Conservation (phyloP, 768 basidiomycete genomes). For the Tubosaeta sp. region DNA sequence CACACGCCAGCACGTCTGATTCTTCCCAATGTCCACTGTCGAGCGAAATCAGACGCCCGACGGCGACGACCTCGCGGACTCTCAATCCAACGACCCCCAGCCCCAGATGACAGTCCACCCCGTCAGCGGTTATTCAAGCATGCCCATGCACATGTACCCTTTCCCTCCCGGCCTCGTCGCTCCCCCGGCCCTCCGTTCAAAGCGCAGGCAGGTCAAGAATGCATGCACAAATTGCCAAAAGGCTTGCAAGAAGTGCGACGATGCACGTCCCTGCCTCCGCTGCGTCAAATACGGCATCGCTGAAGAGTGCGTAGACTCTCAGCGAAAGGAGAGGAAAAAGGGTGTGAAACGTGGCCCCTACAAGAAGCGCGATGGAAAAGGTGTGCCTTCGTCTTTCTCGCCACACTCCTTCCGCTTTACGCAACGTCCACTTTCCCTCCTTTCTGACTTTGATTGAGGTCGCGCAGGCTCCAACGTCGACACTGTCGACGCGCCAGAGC, state of each 20-base stretch:
- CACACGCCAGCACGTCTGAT: constrained; percentile 25
- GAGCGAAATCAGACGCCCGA: constrained; percentile 40
- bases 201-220: constrained; percentile 87
- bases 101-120: constrained; percentile 51
- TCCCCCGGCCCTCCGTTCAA: constrained; percentile 55
- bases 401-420: constrained; percentile 16
- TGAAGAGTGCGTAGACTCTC: constrained; percentile 86
- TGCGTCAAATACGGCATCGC: constrained; percentile 88
- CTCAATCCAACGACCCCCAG: constrained; percentile 35
- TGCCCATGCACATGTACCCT: constrained; percentile 70
- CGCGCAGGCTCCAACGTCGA: constrained; percentile 56
- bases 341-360: constrained; percentile 85
- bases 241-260: constrained; percentile 90
- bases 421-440: constrained; percentile 17
- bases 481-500: constrained; percentile 39
- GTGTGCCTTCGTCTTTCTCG: constrained; percentile 44
- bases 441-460: constrained; percentile 49
- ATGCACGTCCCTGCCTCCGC: constrained; percentile 86
- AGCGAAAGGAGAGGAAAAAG: constrained; percentile 89
- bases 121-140: constrained; percentile 43
- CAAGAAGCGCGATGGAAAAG: constrained; percentile 94
- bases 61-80: constrained; percentile 36
- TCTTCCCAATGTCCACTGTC: constrained; percentile 32
- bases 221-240: constrained; percentile 90
- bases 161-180: constrained; percentile 48